Percentiles rank a stretch among this genome's conserved stretches.
phyloP scores from a whole-genome alignment of 2,329 filamentous ascomycete species.

The Endocalyx cinctus region DNA sequence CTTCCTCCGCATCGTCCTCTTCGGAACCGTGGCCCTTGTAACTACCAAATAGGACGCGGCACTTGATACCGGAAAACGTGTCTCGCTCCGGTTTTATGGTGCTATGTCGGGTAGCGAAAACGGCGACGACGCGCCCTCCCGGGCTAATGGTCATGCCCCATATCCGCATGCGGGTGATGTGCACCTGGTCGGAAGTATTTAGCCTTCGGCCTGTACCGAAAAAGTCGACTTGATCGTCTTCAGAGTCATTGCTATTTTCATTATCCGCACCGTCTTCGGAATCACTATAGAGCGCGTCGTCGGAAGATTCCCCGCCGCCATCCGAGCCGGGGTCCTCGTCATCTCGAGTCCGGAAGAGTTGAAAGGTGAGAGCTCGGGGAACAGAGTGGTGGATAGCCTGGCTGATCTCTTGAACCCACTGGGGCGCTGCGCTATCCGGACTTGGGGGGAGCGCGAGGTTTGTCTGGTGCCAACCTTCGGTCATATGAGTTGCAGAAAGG shows the following conservation, averaged over 20 bases:
- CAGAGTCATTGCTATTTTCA: constrained; percentile 9
- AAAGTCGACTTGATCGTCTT: constrained; percentile 11
- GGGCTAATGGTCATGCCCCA: constrained; percentile 51
- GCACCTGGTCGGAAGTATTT: constrained; percentile 36
- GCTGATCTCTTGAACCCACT: constrained; percentile 46
- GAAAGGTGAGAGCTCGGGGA: constrained; percentile 40
- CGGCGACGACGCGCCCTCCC: constrained; percentile 46
- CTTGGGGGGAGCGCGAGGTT: constrained; percentile 32
- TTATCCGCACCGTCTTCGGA: constrained; percentile 10
- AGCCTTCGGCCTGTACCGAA: constrained; percentile 17
- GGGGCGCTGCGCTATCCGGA: constrained; percentile 21
- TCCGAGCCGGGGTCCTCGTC: constrained; percentile 1
- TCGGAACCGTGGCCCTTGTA: constrained; percentile 9
- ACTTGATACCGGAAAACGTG: constrained; percentile 31
- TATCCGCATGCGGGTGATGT: constrained; percentile 46
- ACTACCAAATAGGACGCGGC: constrained; percentile 33
- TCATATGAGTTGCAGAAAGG: constrained; percentile 46
- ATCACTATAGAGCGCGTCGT: constrained; percentile 7
- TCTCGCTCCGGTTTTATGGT: constrained; percentile 44
- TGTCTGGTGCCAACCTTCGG: constrained; percentile 49
- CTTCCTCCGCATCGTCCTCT: constrained; percentile 5
- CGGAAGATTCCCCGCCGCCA: not conserved
- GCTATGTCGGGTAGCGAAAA: constrained; percentile 45
- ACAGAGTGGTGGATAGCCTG: constrained; percentile 40
- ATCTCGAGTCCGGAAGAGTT: constrained; percentile 4